Evolutionary conservation across 116 monocot genomes (phyloP), one percentile per base, ranked within the genome.

Genomic region (Cymodocea nodosa): DNA sequence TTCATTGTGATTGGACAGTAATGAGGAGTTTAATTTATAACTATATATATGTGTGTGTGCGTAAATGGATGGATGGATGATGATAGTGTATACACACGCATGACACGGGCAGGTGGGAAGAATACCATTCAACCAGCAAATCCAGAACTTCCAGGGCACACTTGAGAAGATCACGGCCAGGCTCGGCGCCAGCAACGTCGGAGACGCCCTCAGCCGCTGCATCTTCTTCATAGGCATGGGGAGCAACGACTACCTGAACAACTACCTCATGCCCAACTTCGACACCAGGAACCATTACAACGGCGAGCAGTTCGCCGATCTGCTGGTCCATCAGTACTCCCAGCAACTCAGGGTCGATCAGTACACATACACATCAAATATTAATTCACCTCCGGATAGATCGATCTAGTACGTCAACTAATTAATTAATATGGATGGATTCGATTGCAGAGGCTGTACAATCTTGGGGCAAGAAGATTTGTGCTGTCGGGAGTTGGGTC

Each of bases 221-320:
- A 73, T 97, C 67, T 82, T 90, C 68, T 87, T 85, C 70, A 57
- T 97, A 1, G 88, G 87, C 37, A 85, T 97, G 83, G 95, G 90
- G 11, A 90, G 90, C 85, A 97, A 97, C 40, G 95, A 90, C 80
- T 90, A 90, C 83, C 77, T 90, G 23, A 97, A 97, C 74, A 90
- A 97, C 85, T 97, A 90, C 65, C 76, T 97, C 35, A 56, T 85
- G 76, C 87, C 91, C 10, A 85, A 90, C 74, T 90, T 82, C 73
- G 34, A 82, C 76, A 85, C 95, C 30, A 69, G 78, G 44, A 77
- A 61, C 23, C 72, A 68, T 49, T 91, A 84, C 76, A 70, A 80
- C 40, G 71, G 71, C 4, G 74, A 76, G 20, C 88, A 89, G 80
- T 98, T 73, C 51, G 64, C 91, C n/a, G 82, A 83, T 12, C 81